A percentile compares a stretch with the other conserved stretches of the same genome.
These are phyloP conservation scores for Alternaria sp. DNA, from an alignment of 2,329 filamentous ascomycete species.

Conservation along the genomic window DNA sequence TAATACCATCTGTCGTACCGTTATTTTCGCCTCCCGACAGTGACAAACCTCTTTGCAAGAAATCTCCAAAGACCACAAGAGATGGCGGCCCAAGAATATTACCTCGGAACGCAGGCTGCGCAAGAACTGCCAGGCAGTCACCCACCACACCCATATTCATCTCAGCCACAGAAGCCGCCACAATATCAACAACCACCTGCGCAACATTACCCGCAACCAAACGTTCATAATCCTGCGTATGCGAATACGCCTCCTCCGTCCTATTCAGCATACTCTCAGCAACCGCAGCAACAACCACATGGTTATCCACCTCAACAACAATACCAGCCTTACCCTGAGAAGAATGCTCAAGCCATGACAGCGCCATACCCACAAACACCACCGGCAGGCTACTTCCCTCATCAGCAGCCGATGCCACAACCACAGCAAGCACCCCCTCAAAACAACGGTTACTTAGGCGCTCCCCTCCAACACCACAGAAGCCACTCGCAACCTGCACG, in stretches of 20 bases:
- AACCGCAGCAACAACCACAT: conserved; percentile 32
- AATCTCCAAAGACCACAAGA: not conserved
- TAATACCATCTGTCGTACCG: not conserved
- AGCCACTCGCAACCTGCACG: conserved; percentile 47
- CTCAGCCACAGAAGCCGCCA: conserved; percentile 21
- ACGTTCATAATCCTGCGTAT: conserved; percentile 21
- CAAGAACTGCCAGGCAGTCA: conserved; percentile 33
- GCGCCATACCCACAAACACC: conserved; percentile 34
- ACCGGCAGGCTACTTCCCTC: conserved; percentile 24
- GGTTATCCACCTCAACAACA: conserved; percentile 28
- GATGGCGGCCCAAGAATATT: conserved; percentile 50
- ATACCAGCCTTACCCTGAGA: conserved; percentile 13
- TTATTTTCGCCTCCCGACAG: not conserved
- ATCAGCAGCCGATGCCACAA: conserved; percentile 5
- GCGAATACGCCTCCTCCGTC: conserved; percentile 16
- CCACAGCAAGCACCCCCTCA: conserved; percentile 23
- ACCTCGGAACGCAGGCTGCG: conserved; percentile 34
- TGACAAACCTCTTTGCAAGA: not conserved
- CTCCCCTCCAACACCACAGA: conserved; percentile 36
- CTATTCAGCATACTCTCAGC: conserved; percentile 31
- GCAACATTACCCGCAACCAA: conserved; percentile 21
- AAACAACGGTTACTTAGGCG: conserved; percentile 34
- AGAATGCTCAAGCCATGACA: conserved; percentile 15
- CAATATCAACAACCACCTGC: conserved; percentile 28
- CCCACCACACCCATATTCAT: conserved; percentile 23